Base-by-base conservation (phyloP, 1,139 yeast species). In the Meyerozyma sp. region DNA sequence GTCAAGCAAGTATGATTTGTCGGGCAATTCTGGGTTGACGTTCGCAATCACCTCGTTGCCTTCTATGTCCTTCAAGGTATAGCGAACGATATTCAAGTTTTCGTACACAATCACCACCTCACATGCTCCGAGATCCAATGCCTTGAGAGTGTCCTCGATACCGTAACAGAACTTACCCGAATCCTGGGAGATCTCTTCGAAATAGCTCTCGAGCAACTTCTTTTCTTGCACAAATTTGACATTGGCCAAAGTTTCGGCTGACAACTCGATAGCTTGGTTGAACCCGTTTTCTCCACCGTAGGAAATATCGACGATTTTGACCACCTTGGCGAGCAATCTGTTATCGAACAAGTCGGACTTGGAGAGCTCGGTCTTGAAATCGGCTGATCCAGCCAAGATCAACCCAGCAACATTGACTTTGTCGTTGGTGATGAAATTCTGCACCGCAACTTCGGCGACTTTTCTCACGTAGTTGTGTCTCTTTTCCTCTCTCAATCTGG, bases 271-370 rank as follows among this genome's bases (percentile, higher is more conserved):
- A 42, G 98, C 98, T 73, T 93, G 98, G 73, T 93, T 93, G 76
- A 93, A 93, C 42, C 98, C 98, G 65, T 93, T 93, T 70, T 93
- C 98, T 60, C 98, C 98, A 66, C 98, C 98, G 62, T 93, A 93
- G 3, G 98, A 91, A 44, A 93, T 87, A 75, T 93, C 98, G 46
- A 94, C 98, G 63, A 90, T 80, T 68, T 90, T 89, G 49, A 93
- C 78, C 57, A 93, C 84, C 70, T 90, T 91, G 41, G 87, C 84
- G 56, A 79, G 89, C 62, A 93, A 78, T 72, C 98, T 87, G 57
- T 72, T 73, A 66, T 93, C 98, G 63, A 93, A 91, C 73, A 93
- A 72, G 62, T 93, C 98, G 40, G 97, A 89, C 66, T 84, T 88
- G 46, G 89, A 81, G 64, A 93, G 79, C 68, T 91, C 98, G 48